These are phyloP conservation scores for Xylaria sp. DNA, from an alignment of 2,329 filamentous ascomycete species.

Conservation along the genomic window DNA sequence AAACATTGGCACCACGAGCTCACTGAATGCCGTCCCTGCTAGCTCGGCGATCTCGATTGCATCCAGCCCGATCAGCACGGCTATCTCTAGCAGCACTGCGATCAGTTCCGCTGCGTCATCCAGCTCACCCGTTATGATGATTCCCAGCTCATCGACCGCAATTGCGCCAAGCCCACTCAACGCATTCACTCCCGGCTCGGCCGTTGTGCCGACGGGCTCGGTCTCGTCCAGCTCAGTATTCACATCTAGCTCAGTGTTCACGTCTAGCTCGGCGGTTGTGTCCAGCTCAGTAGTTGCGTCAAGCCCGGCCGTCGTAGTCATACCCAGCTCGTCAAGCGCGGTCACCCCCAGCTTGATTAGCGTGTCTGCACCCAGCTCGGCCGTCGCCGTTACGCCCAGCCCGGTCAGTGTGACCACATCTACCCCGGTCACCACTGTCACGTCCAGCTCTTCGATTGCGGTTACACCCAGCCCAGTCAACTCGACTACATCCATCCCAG, in stretches of 20 bases:
- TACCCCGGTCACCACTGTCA: not conserved
- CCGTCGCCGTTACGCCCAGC: not conserved
- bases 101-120: not conserved
- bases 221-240: not conserved
- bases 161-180: not conserved
- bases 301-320: not conserved
- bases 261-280: not conserved
- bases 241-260: not conserved
- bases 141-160: not conserved
- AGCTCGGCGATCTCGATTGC: not conserved
- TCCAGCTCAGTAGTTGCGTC: not conserved
- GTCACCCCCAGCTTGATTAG: not conserved
- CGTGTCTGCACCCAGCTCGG: not conserved
- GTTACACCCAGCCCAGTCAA: not conserved
- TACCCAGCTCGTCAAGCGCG: not conserved
- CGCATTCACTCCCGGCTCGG: not conserved
- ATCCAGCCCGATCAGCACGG: not conserved
- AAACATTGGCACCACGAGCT: not conserved
- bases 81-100: not conserved
- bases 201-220: not conserved
- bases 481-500: not conserved
- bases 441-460: not conserved
- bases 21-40: not conserved
- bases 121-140: not conserved
- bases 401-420: not conserved